Conservation (phyloP, 1,139 yeast genomes). For the Kodamaea suecica region DNA sequence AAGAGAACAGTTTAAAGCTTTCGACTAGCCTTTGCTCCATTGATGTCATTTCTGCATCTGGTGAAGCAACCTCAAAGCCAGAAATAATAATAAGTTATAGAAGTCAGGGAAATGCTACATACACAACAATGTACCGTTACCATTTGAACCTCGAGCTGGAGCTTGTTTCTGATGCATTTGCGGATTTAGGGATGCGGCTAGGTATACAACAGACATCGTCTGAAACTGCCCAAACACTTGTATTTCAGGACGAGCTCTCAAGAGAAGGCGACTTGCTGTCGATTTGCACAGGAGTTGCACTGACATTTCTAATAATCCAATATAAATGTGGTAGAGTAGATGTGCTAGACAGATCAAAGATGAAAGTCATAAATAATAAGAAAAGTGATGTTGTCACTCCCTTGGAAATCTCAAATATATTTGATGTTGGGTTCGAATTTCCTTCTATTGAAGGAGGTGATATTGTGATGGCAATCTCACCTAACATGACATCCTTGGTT, state of each 20-base stretch:
- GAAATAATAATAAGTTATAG: constrained; percentile 38
- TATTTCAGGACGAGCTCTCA: constrained; percentile 23
- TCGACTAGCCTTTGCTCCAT: constrained; percentile 22
- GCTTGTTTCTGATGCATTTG: constrained; percentile 30
- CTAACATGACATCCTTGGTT: constrained; percentile 52
- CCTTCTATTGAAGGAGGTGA: constrained; percentile 30
- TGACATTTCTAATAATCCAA: constrained; percentile 24
- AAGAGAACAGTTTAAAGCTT: constrained; percentile 10
- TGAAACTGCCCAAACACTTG: constrained; percentile 13
- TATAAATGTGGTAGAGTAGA: constrained; percentile 44
- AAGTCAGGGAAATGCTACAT: constrained; percentile 9
- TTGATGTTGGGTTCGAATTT: constrained; percentile 59
- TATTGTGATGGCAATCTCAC: constrained; percentile 49
- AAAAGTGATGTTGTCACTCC: constrained; percentile 20
- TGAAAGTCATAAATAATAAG: constrained; percentile 21
- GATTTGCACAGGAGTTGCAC: constrained; percentile 23
- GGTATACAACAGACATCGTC: constrained; percentile 13
- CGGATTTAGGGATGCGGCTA: constrained; percentile 32
- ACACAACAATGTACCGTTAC: constrained; percentile 38
- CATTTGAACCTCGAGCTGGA: constrained; percentile 27
- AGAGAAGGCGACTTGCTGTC: constrained; percentile 22
- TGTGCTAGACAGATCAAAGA: constrained; percentile 34
- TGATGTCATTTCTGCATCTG: constrained; percentile 44
- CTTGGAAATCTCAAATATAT: constrained; percentile 38
- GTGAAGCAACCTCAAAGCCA: constrained; percentile 30